A percentile compares a stretch with the other conserved stretches of the same genome.
These are phyloP conservation scores for Candida glucosophila DNA, from an alignment of 1,139 yeast genomes.

Conservation along the genomic window DNA sequence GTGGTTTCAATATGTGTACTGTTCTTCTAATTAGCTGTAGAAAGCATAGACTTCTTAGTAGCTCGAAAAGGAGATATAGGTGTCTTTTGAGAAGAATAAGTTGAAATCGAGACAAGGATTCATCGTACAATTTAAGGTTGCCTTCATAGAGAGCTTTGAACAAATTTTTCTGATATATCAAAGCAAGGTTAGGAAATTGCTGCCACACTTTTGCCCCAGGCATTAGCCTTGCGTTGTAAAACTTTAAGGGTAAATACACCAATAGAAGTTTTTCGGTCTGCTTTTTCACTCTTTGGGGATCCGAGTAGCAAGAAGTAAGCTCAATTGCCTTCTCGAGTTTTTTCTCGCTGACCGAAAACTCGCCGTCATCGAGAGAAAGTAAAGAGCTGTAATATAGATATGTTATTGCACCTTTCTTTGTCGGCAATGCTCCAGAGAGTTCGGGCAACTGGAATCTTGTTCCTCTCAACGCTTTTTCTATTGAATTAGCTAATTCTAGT, in stretches of 20 bases:
- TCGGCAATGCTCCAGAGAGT: slow-evolving; percentile 38
- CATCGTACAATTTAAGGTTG: slow-evolving; percentile 41
- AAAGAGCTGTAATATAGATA: slow-evolving; percentile 63
- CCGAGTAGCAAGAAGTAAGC: slow-evolving; percentile 15
- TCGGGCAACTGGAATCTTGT: slow-evolving; percentile 40
- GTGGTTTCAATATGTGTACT: slow-evolving; percentile 24
- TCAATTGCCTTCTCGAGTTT: slow-evolving; percentile 42
- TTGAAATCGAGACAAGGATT: slow-evolving; percentile 36
- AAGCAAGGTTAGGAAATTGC: slow-evolving; percentile 32
- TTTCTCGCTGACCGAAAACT: slow-evolving; percentile 41
- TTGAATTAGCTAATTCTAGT: slow-evolving; percentile 68
- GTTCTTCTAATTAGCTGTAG: slow-evolving; percentile 46
- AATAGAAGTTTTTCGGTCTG: slow-evolving; percentile 36
- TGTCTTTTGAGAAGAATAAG: slow-evolving; percentile 47
- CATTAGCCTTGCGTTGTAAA: slow-evolving; percentile 31
- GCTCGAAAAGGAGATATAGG: slow-evolving; percentile 54
- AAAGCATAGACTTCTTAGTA: slow-evolving; percentile 43
- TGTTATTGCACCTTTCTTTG: slow-evolving; percentile 46
- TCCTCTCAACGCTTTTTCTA: slow-evolving; percentile 63
- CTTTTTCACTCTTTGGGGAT: slow-evolving; percentile 12
- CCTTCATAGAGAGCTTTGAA: slow-evolving; percentile 47
- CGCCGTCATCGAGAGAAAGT: slow-evolving; percentile 53
- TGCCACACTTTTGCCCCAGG: slow-evolving; percentile 37
- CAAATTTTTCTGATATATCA: slow-evolving; percentile 39
- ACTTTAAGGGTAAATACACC: slow-evolving; percentile 47